Evolutionary conservation across 164 flowering plant species (phyloP), one percentile per base, ranked within the genome.

Genomic region (Kalanchoe fedtschenkoi): DNA sequence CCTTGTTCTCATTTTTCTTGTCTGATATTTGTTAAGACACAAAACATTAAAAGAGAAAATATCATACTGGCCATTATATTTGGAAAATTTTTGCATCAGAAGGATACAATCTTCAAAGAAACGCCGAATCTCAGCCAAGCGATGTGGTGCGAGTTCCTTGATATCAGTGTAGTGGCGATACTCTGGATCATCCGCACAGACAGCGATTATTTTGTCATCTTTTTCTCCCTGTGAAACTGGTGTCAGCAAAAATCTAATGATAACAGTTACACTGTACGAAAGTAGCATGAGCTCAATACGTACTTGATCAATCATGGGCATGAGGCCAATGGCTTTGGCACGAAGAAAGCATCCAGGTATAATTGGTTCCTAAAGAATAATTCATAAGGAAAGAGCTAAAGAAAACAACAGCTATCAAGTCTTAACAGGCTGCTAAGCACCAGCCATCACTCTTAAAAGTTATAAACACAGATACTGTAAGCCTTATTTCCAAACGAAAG

Each of bases 241-340:
- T 30, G 47, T 61, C 39, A 68, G n/a, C 46, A 42, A n/a, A 54
- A n/a, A 54, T 41, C 35, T 16, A 35, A n/a, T 35, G 34, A 14
- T 28, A 67, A 56, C 34, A 53, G 3, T 11, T 42, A 46, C 28
- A 43, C 22, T 19, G 21, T 35, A 17, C 2, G 58, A 5, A 30
- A 15, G 2, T 33, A 14, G 44, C 44, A 30, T 33, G 14, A 21
- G 17, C 6, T 11, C 35, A 55, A 62, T 39, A 19, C 15, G 19
- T 69, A 79, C 88, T 82, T 87, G 93, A 70, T 87, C 93, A 67
- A 87, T 87, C 93, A 87, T 87, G 68, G 93, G 93, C 93, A 87
- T 87, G 42, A 87, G 82, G 19, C 93, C 89, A 15, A 87, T 83
- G 28, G 93, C 89, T 74, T 84, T 87, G 57, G 93, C 89, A 43